Evolutionary conservation across 139 green algal species (phyloP).

Genomic region (Picochlorum costavermella): DNA sequence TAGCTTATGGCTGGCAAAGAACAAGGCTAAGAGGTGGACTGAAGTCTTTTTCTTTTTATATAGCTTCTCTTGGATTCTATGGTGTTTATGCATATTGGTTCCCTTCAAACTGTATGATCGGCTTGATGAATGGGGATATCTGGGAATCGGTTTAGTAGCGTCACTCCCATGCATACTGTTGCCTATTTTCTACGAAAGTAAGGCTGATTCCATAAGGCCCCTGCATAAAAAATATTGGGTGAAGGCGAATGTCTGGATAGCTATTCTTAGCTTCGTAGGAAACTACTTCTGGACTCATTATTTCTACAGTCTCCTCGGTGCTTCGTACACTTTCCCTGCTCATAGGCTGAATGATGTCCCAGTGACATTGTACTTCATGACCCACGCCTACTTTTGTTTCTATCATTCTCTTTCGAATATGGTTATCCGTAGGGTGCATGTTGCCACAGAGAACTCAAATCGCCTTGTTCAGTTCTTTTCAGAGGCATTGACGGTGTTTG

Average conservation of each 20-base stretch:
- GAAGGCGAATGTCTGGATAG: constrained; percentile 96
- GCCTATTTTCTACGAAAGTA: constrained; percentile 57
- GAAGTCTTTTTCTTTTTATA: constrained; percentile 89
- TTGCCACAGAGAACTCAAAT: constrained; percentile 1
- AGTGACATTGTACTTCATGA: constrained; percentile 93
- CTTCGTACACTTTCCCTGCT: constrained; percentile 84
- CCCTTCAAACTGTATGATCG: constrained; percentile 84
- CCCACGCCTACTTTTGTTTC: constrained; percentile 97
- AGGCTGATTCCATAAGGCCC: constrained; percentile 60
- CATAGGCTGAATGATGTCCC: constrained; percentile 83
- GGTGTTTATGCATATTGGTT: constrained; percentile 80
- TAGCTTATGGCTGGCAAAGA: constrained; percentile 60
- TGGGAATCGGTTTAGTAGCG: constrained; percentile 65
- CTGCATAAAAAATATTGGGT: constrained; percentile 79
- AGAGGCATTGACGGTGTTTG: constrained; percentile 55
- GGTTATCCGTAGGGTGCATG: constrained; percentile 39
- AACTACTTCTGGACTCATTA: constrained; percentile 99
- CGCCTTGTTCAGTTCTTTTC: constrained; percentile 2
- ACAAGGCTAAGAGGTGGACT: constrained; percentile 79
- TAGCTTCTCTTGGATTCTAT: constrained; percentile 85
- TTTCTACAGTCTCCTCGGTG: constrained; percentile 90
- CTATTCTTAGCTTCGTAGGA: constrained; percentile 91
- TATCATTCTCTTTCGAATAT: constrained; percentile 94
- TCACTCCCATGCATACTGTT: constrained; percentile 68
- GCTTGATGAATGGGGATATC: constrained; percentile 66